Conservation (phyloP, 768 basidiomycete genomes). For the Rhodocollybia butyracea region DNA sequence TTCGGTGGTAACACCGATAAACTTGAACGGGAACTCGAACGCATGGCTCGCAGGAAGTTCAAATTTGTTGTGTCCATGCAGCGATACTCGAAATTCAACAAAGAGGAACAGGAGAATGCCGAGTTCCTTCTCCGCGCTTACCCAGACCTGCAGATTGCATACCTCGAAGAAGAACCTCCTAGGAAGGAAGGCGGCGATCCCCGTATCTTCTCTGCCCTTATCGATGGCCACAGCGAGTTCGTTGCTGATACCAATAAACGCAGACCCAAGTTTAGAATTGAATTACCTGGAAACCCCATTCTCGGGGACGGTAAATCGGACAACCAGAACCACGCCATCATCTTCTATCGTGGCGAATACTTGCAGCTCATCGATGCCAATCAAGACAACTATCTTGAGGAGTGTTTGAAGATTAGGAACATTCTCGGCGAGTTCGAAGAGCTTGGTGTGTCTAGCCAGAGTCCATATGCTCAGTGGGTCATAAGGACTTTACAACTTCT, state of each 20-base stretch:
- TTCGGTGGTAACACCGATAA: conserved; percentile 98
- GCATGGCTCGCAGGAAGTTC: conserved; percentile 98
- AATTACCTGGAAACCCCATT: conserved; percentile 98
- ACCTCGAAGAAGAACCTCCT: conserved; percentile 93
- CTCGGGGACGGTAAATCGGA: conserved; percentile 99
- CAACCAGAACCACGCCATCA: conserved; percentile 99
- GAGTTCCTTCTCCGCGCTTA: conserved; percentile 97
- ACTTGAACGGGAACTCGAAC: conserved; percentile 92
- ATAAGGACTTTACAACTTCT: conserved; percentile 81
- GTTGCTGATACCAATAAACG: conserved; percentile 84
- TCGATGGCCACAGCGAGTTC: conserved; percentile 98
- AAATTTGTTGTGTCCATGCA: conserved; percentile 99
- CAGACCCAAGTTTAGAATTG: conserved; percentile 96
- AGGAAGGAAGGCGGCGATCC: conserved; percentile 95
- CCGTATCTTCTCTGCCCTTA: conserved; percentile 91
- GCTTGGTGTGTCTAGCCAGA: conserved; percentile 78
- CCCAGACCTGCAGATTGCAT: conserved; percentile 97
- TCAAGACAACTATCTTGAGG: conserved; percentile 99
- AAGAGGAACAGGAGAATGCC: conserved; percentile 98
- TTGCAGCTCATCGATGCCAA: conserved; percentile 99
- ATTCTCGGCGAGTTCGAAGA: conserved; percentile 98
- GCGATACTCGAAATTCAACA: conserved; percentile 98
- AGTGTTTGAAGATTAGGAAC: conserved; percentile 98
- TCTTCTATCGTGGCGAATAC: conserved; percentile 99
- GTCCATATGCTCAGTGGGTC: conserved; percentile 89